Base-by-base conservation (phyloP, 257 asterid genomes). In the Prunella vulgaris region DNA sequence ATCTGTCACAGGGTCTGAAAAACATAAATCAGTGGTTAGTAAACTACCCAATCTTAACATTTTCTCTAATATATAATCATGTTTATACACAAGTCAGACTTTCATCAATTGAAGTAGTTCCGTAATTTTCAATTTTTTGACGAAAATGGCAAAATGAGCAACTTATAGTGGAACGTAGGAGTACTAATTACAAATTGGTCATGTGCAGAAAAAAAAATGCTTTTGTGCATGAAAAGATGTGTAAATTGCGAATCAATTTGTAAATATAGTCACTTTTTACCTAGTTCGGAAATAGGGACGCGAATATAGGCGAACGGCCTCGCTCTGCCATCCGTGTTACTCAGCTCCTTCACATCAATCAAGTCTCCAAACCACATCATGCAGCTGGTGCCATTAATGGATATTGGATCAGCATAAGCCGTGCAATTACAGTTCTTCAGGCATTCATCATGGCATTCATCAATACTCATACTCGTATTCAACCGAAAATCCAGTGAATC, bases 301-400 rank as follows among this genome's bases (percentile, higher is more conserved):
- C 77, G 77, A 42, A 73, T 59, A 14, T 73, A 73, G 60, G 57
- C 14, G 22, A 38, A 27, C 2, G 66, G 72, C 0, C 20, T 14
- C 1, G 52, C 7, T 8, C 12, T 9, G 5, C 33, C 13, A 1
- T 73, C 77, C 4, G 14, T 30, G 10, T 48, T 17, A 38, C 13
- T 20, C 58, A 51, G 22, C 52, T 64, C 66, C 52, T 7, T 54
- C 5, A 54, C 14, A 20, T 73, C 77, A 21, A 64, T 73, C 67
- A 73, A 56, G 28, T 64, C 67, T 13, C 72, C 72, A 20, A 73
- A 64, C 77, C 72, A 73, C 77, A 73, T 64, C 17, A 65, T 54
- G 25, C 77, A 73, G 10, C 68, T 32, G 10, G 37, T 60, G 5
- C 14, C 69, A 48, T 32, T 30, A 15, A 1, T 59, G 0, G 33